A percentile compares a stretch with the other conserved stretches of the same genome.
phyloP scores from a whole-genome alignment of 2,329 filamentous ascomycete genomes.

The Colletotrichum godetiae region DNA sequence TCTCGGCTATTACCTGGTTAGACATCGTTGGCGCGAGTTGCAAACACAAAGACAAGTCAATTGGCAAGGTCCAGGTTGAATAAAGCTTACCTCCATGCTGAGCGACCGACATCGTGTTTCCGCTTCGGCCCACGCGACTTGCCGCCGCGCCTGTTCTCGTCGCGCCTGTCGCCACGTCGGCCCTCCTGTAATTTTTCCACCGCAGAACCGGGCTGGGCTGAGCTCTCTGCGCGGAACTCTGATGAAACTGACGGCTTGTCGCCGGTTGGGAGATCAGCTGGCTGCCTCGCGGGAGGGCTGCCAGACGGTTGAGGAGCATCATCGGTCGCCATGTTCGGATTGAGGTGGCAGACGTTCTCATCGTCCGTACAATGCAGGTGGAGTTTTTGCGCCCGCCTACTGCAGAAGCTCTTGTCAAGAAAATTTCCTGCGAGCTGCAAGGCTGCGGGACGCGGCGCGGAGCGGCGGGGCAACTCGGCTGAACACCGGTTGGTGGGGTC shows the following conservation, averaged over 20 bases:
- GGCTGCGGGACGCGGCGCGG: conserved; percentile 26
- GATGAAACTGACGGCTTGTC: conserved; percentile 20
- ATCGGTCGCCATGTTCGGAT: conserved; percentile 32
- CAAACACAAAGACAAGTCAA: neutral
- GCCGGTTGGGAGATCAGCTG: conserved; percentile 11
- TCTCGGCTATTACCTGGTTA: conserved; percentile 50
- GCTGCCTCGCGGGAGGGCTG: conserved; percentile 19
- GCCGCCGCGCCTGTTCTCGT: conserved; percentile 15
- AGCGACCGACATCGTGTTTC: conserved; percentile 31
- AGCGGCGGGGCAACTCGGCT: conserved; percentile 10
- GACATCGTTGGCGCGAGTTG: conserved; percentile 34
- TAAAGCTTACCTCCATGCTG: conserved; percentile 25
- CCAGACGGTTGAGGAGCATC: conserved; percentile 13
- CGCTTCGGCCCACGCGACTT: conserved; percentile 25
- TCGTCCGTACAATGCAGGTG: conserved; percentile 26
- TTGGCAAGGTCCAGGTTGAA: too few species aligned
- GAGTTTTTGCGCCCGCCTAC: conserved; percentile 15
- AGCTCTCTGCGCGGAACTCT: conserved; percentile 9
- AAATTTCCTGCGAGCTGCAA: conserved; percentile 30
- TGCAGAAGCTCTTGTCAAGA: conserved; percentile 22
- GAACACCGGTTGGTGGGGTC: conserved; percentile 18
- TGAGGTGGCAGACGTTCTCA: conserved; percentile 27
- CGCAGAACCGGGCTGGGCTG: conserved; percentile 7
- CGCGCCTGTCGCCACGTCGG: conserved; percentile 10
- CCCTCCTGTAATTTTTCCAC: neutral